Conservation (phyloP, 2,329 filamentous ascomycete species). For the Metarhizium humberi region DNA sequence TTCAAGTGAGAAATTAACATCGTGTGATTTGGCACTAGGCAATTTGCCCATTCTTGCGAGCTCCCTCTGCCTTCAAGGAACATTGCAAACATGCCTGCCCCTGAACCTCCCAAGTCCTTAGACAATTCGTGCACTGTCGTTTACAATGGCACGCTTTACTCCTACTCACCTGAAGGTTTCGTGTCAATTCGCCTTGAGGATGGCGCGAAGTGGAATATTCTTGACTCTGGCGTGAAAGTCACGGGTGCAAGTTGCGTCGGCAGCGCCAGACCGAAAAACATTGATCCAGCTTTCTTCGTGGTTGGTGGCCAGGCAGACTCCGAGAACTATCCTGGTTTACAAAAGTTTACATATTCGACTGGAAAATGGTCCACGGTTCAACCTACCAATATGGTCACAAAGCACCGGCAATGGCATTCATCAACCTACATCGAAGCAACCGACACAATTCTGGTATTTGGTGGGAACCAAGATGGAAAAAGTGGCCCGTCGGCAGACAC, state of each 20-base stretch:
- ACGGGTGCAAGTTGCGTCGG: conserved; percentile 71
- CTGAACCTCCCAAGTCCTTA: conserved; percentile 59
- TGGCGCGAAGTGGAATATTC: conserved; percentile 61
- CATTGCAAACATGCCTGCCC: conserved; percentile 54
- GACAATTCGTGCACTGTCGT: conserved; percentile 75
- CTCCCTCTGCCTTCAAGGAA: background rate
- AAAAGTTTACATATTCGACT: conserved; percentile 51
- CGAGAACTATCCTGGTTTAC: conserved; percentile 61
- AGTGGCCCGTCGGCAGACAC: conserved; percentile 58
- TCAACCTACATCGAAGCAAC: conserved; percentile 63
- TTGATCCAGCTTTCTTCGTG: conserved; percentile 61
- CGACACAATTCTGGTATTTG: conserved; percentile 70
- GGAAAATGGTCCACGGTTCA: conserved; percentile 41
- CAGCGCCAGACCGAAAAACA: conserved; percentile 48
- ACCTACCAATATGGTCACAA: conserved; percentile 40
- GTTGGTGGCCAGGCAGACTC: conserved; percentile 60
- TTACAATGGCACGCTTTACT: conserved; percentile 73
- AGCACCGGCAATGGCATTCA: conserved; percentile 66
- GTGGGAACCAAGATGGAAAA: conserved; percentile 57
- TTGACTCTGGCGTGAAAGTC: conserved; percentile 60
- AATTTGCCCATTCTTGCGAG: background rate
- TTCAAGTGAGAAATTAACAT: background rate
- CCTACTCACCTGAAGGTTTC: conserved; percentile 67
- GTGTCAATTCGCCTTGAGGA: conserved; percentile 60
- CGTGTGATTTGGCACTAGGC: background rate